These are phyloP conservation scores for Globisporangium recalcitrans DNA, from an alignment of 352 stramenopile genomes.

Conservation along the genomic window DNA sequence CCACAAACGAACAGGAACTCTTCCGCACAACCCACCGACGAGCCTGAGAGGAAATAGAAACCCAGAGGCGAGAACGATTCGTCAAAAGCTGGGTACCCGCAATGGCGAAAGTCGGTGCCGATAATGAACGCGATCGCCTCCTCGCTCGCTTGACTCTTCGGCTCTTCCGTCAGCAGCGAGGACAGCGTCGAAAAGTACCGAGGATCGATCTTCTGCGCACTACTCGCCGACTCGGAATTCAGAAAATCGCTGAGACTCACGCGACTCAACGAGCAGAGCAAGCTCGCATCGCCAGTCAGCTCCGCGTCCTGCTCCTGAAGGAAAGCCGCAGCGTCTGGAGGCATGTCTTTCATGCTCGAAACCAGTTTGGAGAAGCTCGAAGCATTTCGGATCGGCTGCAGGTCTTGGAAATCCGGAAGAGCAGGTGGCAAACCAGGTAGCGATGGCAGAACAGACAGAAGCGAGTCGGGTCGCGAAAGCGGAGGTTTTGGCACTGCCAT, in stretches of 20 bases:
- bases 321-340: slow-evolving; percentile 39
- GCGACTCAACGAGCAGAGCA: slow-evolving; percentile 47
- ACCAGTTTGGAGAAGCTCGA: slow-evolving; percentile 53
- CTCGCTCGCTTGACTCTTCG: slow-evolving; percentile 24
- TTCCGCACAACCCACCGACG: slow-evolving; percentile 18
- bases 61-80: slow-evolving; percentile 34
- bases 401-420: slow-evolving; percentile 6
- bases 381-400: slow-evolving; percentile 7
- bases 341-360: slow-evolving; percentile 44
- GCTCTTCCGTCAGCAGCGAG: slow-evolving; percentile 30
- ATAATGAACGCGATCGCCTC: slow-evolving; percentile 32
- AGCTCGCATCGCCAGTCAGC: slow-evolving; percentile 44
- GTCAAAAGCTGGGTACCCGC: slow-evolving; percentile 59
- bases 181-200: slow-evolving; percentile 19
- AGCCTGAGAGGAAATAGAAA: slow-evolving; percentile 52
- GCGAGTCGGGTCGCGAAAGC: background rate
- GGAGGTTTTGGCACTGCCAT: background rate
- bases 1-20: background rate
- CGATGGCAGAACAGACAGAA: background rate
- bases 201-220: slow-evolving; percentile 5
- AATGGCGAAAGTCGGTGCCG: slow-evolving; percentile 50
- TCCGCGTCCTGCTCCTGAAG: slow-evolving; percentile 59
- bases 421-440: background rate
- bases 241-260: slow-evolving; percentile 54
- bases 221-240: slow-evolving; percentile 2